Base-by-base conservation (phyloP, 805 yeast species). In the Myxozyma udenii region DNA sequence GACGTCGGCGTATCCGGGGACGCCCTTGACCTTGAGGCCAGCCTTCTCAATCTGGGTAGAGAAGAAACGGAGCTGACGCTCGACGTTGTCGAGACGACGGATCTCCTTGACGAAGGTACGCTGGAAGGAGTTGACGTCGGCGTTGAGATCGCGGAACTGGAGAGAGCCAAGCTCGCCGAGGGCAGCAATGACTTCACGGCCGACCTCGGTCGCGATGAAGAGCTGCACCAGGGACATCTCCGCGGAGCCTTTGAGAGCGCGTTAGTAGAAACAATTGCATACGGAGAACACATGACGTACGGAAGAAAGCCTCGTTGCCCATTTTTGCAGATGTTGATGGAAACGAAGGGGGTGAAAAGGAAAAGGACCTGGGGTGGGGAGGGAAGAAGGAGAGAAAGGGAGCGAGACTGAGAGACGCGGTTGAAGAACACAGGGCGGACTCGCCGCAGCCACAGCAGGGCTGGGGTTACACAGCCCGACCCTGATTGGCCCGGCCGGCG, bases 161-260 rank as follows among this genome's bases (percentile, higher is more conserved):
- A 93, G 78, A 54, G 81, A 73, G 23, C 95, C 95, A 66, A 87
- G 74, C 60, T 87, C 88, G 3, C 98, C 99, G 33, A 93, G 73
- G 24, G 87, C 80, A 51, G 87, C 79, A n/a, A 89, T 84, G 35
- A 88, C 80, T 53, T 89, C 95, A 57, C 97, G 76, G 5, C 95
- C 80, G 40, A 86, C 83, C 70, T 93, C 99, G 24, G 87, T 82
- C 6, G 98, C 91, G 53, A 93, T 81, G 68, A 87, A 91, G 61
- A 93, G 75, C 73, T 93, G 96, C 47, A 91, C 85, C 62, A 90
- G 78, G 44, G 95, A 81, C 98, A 93, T 95, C 65, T 87, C 95
- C 84, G 98, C 98, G 51, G 98, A 90, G 76, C 96, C 59, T 55
- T 30, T 22, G 11, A 16, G 7, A 6, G 2, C 18, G 22, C 18